These are phyloP conservation scores for Colletotrichum limetticola DNA, from an alignment of 2,329 filamentous ascomycete species.

Conservation along the genomic window DNA sequence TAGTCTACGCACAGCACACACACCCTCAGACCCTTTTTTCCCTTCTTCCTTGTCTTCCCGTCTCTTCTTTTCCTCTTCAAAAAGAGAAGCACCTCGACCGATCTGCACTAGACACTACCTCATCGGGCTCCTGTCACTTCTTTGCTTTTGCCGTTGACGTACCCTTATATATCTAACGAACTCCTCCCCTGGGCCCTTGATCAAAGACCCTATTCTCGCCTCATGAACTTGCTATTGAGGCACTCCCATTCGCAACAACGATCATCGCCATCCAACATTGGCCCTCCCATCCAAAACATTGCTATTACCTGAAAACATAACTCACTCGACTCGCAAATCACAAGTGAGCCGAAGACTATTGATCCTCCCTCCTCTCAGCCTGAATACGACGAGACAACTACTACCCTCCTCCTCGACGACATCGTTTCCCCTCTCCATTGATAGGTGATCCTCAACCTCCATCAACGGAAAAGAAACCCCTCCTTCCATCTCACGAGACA, in stretches of 20 bases:
- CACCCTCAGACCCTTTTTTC: slow-evolving; percentile 10
- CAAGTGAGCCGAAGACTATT: neutral
- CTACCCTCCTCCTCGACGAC: neutral
- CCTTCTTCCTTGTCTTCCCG: slow-evolving; percentile 27
- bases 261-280: slow-evolving; percentile 36
- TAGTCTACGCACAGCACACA: slow-evolving; percentile 6
- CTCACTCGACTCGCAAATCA: neutral
- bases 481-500: neutral
- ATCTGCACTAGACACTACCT: slow-evolving; percentile 25
- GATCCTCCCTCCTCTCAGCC: neutral
- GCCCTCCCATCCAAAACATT: slow-evolving; percentile 38
- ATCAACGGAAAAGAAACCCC: neutral
- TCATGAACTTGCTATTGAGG: slow-evolving; percentile 57
- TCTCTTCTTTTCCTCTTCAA: slow-evolving; percentile 33
- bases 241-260: slow-evolving; percentile 19
- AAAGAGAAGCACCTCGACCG: slow-evolving; percentile 18
- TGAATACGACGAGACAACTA: slow-evolving; percentile 7
- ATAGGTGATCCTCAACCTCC: neutral
- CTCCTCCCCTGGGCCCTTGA: slow-evolving; percentile 26
- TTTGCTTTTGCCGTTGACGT: slow-evolving; percentile 18
- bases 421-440: neutral
- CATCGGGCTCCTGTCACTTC: slow-evolving; percentile 26
- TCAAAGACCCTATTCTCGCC: slow-evolving; percentile 21
- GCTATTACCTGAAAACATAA: slow-evolving; percentile 20
- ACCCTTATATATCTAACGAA: slow-evolving; percentile 28